Percentiles rank a stretch among this genome's conserved stretches.
Conservation (phyloP, 257 asterid genomes). For the Prunella vulgaris region DNA sequence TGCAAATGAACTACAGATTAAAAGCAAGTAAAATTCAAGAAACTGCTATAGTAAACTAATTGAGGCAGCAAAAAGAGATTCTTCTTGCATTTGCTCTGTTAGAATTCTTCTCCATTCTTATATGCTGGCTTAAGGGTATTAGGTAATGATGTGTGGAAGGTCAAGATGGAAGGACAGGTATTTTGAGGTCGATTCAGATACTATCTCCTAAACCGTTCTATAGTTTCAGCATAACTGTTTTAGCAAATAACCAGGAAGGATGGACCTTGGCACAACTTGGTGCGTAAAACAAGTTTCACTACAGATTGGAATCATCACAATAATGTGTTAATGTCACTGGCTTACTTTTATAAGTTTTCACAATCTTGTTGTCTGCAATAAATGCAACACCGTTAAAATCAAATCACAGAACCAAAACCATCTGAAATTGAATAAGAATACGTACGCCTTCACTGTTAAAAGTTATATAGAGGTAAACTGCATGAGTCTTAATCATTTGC, state of each 20-base stretch:
- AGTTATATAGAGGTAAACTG: not conserved
- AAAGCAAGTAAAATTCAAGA: not conserved
- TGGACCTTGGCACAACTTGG: not conserved
- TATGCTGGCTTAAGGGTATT: not conserved
- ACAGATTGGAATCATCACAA: not conserved
- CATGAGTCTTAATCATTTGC: not conserved
- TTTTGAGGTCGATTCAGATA: not conserved
- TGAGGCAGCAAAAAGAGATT: not conserved
- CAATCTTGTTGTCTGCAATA: slow-evolving; percentile 12
- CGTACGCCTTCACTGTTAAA: no score
- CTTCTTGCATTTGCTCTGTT: not conserved
- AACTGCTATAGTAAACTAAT: not conserved
- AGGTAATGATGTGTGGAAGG: not conserved
- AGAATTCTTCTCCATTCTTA: not conserved
- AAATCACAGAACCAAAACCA: not conserved
- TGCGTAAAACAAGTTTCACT: no score
- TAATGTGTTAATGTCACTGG: not conserved
- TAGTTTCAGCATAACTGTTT: not conserved
- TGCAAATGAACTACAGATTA: not conserved
- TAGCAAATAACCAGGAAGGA: not conserved
- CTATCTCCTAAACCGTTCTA: not conserved
- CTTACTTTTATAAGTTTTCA: not conserved
- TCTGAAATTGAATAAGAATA: no score
- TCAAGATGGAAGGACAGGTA: not conserved
- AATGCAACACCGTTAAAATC: not conserved